A percentile compares a stretch with the other conserved stretches of the same genome.
Conservation (phyloP, 306 rosid genomes). For the Corylus americana region DNA sequence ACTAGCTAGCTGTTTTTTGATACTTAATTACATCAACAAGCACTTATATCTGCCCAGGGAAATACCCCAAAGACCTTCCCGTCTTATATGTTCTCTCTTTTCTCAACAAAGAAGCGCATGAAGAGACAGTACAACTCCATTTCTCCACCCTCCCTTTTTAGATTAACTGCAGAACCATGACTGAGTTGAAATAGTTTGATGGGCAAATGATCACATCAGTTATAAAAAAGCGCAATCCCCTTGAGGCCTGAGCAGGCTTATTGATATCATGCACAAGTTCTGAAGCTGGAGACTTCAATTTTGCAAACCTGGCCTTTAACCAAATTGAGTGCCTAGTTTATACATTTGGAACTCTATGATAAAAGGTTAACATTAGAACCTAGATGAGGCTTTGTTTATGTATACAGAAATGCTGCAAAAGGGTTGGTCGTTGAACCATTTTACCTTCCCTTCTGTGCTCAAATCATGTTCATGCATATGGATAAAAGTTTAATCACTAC, state of each 20-base stretch:
- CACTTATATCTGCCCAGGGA: neutral
- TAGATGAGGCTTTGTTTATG: slow-evolving; percentile 46
- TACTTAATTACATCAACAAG: neutral
- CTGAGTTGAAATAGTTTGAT: neutral
- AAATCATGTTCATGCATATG: slow-evolving; percentile 45
- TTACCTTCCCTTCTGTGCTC: slow-evolving; percentile 73
- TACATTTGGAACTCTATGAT: slow-evolving; percentile 81
- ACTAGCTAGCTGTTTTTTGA: neutral
- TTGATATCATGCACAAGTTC: neutral
- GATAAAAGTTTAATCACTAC: no score
- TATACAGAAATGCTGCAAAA: slow-evolving; percentile 52
- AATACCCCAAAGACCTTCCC: neutral
- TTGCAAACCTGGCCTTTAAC: neutral
- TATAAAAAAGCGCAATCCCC: neutral
- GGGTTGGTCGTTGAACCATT: slow-evolving; percentile 59
- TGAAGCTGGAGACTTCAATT: neutral
- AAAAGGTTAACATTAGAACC: slow-evolving; percentile 52
- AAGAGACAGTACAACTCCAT: neutral
- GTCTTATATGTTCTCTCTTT: neutral
- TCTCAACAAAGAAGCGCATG: neutral
- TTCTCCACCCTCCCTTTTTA: neutral
- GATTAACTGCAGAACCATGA: neutral
- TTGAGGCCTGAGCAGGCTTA: neutral
- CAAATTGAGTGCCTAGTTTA: slow-evolving; percentile 16
- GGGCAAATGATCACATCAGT: neutral